phyloP scores from a whole-genome alignment of 2,329 filamentous ascomycete species.

The Fusarium tricinctum region DNA sequence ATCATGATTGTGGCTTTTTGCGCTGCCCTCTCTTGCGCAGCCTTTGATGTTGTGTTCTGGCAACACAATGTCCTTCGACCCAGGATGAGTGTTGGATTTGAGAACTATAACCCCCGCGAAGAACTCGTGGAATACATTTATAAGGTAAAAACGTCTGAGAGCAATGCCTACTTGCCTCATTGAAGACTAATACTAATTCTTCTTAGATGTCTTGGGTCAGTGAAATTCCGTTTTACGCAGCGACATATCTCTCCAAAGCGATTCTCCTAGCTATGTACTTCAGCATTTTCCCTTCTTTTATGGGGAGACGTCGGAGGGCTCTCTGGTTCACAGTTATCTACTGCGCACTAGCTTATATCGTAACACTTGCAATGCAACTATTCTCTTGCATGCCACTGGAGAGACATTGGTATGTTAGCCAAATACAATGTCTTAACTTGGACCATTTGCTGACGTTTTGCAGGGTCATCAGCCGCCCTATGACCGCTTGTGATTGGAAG shows the following conservation, averaged over 20 bases:
- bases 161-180: rapidly evolving
- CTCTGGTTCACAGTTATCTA: slow-evolving; percentile 23
- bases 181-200: neutral
- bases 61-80: slow-evolving; percentile 29
- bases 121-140: slow-evolving; percentile 34
- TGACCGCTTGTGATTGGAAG: slow-evolving; percentile 22
- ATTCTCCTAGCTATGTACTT: slow-evolving; percentile 33
- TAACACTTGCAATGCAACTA: slow-evolving; percentile 27
- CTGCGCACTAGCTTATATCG: slow-evolving; percentile 19
- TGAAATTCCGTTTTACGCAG: slow-evolving; percentile 36
- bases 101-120: slow-evolving; percentile 18
- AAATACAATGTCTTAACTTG: neutral
- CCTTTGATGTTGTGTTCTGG: slow-evolving; percentile 27
- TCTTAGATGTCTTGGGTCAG: slow-evolving; percentile 39
- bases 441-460: neutral
- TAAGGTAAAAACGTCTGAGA: slow-evolving; percentile 7
- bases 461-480: slow-evolving; percentile 25
- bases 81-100: slow-evolving; percentile 27
- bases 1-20: slow-evolving; percentile 29
- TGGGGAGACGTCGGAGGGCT: slow-evolving; percentile 29
- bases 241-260: slow-evolving; percentile 33
- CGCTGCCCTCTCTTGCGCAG: slow-evolving; percentile 18
- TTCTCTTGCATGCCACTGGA: slow-evolving; percentile 39
- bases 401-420: slow-evolving; percentile 25
- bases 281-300: slow-evolving; percentile 26